Conservation (phyloP, 371 early-diverging fungal species). For the Entomophthora muscae region DNA sequence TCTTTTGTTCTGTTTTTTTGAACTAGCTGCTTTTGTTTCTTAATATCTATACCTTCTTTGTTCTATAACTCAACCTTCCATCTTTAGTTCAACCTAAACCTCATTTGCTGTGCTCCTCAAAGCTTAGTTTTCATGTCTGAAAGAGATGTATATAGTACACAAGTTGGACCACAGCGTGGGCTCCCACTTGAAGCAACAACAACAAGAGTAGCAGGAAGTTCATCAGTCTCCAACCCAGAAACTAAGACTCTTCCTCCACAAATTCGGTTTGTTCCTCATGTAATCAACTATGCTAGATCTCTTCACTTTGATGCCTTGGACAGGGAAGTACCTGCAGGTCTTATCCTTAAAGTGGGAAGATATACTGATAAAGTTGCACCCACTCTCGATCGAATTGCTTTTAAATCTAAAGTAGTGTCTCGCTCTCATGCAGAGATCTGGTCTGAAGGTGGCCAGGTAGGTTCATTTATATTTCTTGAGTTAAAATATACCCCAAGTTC, state of each 20-base stretch:
- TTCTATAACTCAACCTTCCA: too few relatives aligned
- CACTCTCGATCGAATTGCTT: slow-evolving; percentile 48
- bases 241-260: slow-evolving; percentile 16
- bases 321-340: slow-evolving; percentile 47
- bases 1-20: too few relatives aligned
- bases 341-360: slow-evolving; percentile 55
- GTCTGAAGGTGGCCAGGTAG: slow-evolving; percentile 60
- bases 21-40: too few relatives aligned
- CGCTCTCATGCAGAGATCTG: slow-evolving; percentile 87
- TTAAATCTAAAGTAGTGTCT: slow-evolving; percentile 85
- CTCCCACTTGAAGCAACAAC: too few relatives aligned
- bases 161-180: too few relatives aligned
- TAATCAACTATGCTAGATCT: slow-evolving; percentile 24
- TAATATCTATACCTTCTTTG: too few relatives aligned
- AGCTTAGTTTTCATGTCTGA: too few relatives aligned
- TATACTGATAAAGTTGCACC: slow-evolving; percentile 41
- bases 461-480: slow-evolving; percentile 5
- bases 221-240: neutral
- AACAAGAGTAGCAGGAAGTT: neutral
- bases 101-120: too few relatives aligned
- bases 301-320: slow-evolving; percentile 67
- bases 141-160: too few relatives aligned
- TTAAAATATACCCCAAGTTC: slow-evolving; percentile 21
- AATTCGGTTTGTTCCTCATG: slow-evolving; percentile 59
- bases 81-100: too few relatives aligned